Percentiles rank a stretch among this genome's conserved stretches.
These are phyloP conservation scores for Phytophthora cactorum DNA, from an alignment of 352 stramenopile species.

Conservation along the genomic window DNA sequence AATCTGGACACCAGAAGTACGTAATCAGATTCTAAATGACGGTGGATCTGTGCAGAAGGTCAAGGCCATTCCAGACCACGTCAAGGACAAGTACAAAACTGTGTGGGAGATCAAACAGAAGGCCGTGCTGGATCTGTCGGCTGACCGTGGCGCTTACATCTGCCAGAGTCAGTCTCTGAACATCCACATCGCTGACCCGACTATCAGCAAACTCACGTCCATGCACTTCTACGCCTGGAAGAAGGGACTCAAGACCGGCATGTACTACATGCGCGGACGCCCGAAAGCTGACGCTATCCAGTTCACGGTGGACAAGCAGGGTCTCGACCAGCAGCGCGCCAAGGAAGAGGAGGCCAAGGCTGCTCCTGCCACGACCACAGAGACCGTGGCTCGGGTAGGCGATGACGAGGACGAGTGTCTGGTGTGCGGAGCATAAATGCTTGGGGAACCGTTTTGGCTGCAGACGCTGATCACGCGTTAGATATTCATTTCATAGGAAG, in stretches of 20 bases:
- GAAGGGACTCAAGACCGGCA: slow-evolving; percentile 99
- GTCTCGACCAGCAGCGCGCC: slow-evolving; percentile 56
- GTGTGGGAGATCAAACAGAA: slow-evolving; percentile 99
- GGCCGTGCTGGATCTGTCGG: slow-evolving; percentile 97
- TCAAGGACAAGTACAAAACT: slow-evolving; percentile 99
- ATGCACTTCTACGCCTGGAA: slow-evolving; percentile 99
- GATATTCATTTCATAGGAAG: slow-evolving; percentile 28
- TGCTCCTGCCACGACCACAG: slow-evolving; percentile 36
- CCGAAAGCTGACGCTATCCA: slow-evolving; percentile 99
- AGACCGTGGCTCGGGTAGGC: slow-evolving; percentile 41
- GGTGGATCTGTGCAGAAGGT: slow-evolving; percentile 96
- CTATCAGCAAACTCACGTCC: slow-evolving; percentile 97
- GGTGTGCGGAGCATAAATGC: slow-evolving; percentile 74
- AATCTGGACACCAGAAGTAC: slow-evolving; percentile 97
- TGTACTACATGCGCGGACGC: slow-evolving; percentile 99
- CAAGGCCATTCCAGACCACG: slow-evolving; percentile 69
- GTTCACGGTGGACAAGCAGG: slow-evolving; percentile 99
- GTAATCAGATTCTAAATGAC: slow-evolving; percentile 99
- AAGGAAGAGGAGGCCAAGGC: slow-evolving; percentile 33
- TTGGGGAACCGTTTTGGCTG: not conserved
- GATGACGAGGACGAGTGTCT: slow-evolving; percentile 84
- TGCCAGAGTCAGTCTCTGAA: slow-evolving; percentile 98
- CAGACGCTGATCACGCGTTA: slow-evolving; percentile 7
- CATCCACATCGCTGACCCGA: slow-evolving; percentile 99
- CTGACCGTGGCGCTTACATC: slow-evolving; percentile 98